These are phyloP conservation scores for Beta lomatogona DNA, from an alignment of 179 eudicot genomes.

Conservation along the genomic window DNA sequence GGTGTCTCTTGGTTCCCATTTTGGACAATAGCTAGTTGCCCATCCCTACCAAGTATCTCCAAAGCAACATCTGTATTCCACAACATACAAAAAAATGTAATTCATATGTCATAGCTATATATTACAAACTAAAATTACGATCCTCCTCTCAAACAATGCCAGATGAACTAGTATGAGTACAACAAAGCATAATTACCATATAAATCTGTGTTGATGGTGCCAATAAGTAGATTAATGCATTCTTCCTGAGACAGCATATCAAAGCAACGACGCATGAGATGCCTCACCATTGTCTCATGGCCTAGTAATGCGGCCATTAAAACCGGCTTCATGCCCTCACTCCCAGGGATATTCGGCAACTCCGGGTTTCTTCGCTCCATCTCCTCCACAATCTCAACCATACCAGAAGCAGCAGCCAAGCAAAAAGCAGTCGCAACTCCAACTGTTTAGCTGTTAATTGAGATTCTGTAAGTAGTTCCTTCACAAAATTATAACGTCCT, in stretches of 20 bases:
- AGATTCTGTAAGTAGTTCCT: not conserved
- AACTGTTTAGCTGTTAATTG: not conserved
- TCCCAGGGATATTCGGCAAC: not conserved
- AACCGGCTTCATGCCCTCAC: conserved; percentile 1
- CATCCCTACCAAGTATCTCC: conserved; percentile 11
- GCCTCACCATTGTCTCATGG: conserved; percentile 1
- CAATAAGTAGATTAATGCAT: conserved; percentile 1
- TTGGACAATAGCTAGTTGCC: not conserved
- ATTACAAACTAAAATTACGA: too few species aligned
- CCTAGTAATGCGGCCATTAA: conserved; percentile 20
- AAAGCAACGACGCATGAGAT: conserved; percentile 1
- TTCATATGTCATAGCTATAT: not conserved
- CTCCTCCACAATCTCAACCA: not conserved
- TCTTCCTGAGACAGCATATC: not conserved
- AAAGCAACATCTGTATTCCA: conserved; percentile 20
- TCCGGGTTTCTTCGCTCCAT: not conserved
- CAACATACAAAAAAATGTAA: not conserved
- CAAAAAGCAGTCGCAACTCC: not conserved
- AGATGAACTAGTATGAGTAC: too few species aligned
- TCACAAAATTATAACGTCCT: conserved; percentile 5
- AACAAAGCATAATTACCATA: conserved; percentile 7
- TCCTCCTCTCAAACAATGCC: too few species aligned
- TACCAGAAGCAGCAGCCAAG: conserved; percentile 23
- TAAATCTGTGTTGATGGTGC: conserved; percentile 9
- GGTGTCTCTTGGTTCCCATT: conserved; percentile 6